Evolutionary conservation across 2,329 filamentous ascomycete genomes (phyloP).

Genomic region (Trichophyton simii): DNA sequence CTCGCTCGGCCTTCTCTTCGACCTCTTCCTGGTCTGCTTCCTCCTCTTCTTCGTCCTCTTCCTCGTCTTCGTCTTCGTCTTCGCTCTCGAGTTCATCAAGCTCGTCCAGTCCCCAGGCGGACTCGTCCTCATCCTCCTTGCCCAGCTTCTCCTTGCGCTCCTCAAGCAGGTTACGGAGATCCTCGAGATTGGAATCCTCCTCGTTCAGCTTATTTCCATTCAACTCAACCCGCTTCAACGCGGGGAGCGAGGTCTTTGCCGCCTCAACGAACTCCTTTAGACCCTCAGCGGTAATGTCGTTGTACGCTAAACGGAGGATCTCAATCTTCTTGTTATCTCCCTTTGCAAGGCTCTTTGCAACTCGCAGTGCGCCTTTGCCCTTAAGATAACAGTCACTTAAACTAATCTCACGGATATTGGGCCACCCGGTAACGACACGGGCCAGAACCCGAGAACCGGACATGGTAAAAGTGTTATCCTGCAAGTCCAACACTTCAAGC

Average conservation of each 20-base stretch:
- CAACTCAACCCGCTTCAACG: slow-evolving; percentile 73
- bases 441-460: slow-evolving; percentile 68
- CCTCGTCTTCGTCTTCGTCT: slow-evolving; percentile 54
- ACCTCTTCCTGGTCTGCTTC: slow-evolving; percentile 58
- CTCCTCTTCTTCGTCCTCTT: slow-evolving; percentile 43
- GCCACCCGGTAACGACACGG: slow-evolving; percentile 61
- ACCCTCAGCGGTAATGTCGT: slow-evolving; percentile 73
- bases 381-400: slow-evolving; percentile 80
- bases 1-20: slow-evolving; percentile 52
- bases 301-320: slow-evolving; percentile 76
- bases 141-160: slow-evolving; percentile 60
- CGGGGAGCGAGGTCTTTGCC: slow-evolving; percentile 55
- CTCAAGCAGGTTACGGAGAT: slow-evolving; percentile 59
- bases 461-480: slow-evolving; percentile 93
- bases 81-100: slow-evolving; percentile 74
- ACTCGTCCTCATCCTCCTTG: slow-evolving; percentile 54
- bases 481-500: slow-evolving; percentile 71
- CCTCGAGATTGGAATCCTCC: slow-evolving; percentile 60
- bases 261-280: slow-evolving; percentile 60
- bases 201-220: slow-evolving; percentile 94
- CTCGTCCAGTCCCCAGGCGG: slow-evolving; percentile 74
- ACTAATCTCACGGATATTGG: slow-evolving; percentile 65
- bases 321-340: slow-evolving; percentile 71
- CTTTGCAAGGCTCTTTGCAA: slow-evolving; percentile 59
- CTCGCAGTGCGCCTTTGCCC: slow-evolving; percentile 59